These are phyloP conservation scores for Podaxis sp. DNA, from an alignment of 768 basidiomycete genomes.

Conservation along the genomic window DNA sequence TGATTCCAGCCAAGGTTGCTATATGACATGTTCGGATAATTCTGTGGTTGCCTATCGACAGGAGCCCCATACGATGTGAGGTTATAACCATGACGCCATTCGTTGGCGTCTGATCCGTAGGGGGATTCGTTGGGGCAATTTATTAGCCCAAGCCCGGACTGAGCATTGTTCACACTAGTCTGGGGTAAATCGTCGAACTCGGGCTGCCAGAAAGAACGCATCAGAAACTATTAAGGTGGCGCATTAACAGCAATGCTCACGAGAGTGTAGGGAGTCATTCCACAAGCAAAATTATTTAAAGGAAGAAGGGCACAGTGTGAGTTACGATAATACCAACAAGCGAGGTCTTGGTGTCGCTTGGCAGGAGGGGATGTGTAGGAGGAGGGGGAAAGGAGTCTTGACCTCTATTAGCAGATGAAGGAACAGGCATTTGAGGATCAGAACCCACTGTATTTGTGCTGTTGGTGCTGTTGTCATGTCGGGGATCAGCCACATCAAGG, in stretches of 20 bases:
- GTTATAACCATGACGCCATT: conserved; percentile 3
- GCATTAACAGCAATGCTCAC: not conserved
- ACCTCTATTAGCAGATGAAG: conserved; percentile 1
- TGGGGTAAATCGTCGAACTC: conserved; percentile 1
- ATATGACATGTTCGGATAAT: not conserved
- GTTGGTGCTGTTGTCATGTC: conserved; percentile 17
- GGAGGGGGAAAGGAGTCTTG: conserved; percentile 1
- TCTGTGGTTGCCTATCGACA: not conserved
- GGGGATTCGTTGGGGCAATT: not conserved
- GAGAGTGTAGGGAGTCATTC: not conserved
- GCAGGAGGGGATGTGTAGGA: not conserved
- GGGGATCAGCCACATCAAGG: conserved; percentile 14
- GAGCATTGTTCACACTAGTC: not conserved
- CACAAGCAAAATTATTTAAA: not conserved
- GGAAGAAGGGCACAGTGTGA: not conserved
- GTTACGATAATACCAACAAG: conserved; percentile 4
- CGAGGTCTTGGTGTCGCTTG: not conserved
- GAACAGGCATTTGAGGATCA: not conserved
- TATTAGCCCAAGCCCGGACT: not conserved
- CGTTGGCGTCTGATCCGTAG: conserved; percentile 4
- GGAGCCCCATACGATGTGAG: not conserved
- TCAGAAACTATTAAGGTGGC: not conserved
- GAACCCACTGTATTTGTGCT: conserved; percentile 9
- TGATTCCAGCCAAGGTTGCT: not conserved
- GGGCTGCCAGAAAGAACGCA: not conserved